Evolutionary conservation across 169 alveolate species (phyloP), one percentile per base, ranked within the genome.

Genomic region (Eimeria tenella): DNA sequence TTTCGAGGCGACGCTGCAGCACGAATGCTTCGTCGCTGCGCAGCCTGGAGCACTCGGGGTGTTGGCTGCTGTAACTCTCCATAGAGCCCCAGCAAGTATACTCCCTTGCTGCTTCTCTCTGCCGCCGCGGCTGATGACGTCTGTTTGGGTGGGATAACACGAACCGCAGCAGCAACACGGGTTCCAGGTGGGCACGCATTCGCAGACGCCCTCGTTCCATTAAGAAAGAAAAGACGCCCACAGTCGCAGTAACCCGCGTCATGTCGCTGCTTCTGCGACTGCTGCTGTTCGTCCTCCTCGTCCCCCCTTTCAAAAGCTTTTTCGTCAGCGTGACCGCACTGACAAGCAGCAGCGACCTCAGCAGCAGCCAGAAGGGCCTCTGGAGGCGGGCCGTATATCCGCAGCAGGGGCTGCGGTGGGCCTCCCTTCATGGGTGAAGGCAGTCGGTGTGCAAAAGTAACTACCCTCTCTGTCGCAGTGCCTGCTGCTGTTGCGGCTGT

Each of bases 141-240:
- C n/a, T 7, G 6, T n/a, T 11, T 23, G 11, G 1, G 42, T 13
- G 73, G 73, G 3, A 55, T 73, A 10, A 81, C 23, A 25, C 73
- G 89, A 15, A 81, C 60, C n/a, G 89, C 89, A 81, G 89, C 89
- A 11, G 89, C 89, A 5, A 81, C 89, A 11, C 89, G 89, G 42
- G 55, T 17, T 5, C 89, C 89, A 6, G 89, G 89, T 13, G 74
- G 74, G 53, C 55, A 53, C 5, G 13, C 7, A 11, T 73, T 53
- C 17, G 74, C 62, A 17, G 89, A 73, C 25, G 89, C 58, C 23
- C 65, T 53, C 4, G 10, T 21, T 23, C 89, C 89, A 0, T 81
- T 73, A 0, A 81, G 56, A 53, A 81, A 81, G 31, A 81, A 81
- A 42, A 81, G n/a, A 21, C 73, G 17, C 58, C 89, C 89, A 42